Conservation (phyloP, 2,329 filamentous ascomycete genomes). For the Laburnicola sp. region DNA sequence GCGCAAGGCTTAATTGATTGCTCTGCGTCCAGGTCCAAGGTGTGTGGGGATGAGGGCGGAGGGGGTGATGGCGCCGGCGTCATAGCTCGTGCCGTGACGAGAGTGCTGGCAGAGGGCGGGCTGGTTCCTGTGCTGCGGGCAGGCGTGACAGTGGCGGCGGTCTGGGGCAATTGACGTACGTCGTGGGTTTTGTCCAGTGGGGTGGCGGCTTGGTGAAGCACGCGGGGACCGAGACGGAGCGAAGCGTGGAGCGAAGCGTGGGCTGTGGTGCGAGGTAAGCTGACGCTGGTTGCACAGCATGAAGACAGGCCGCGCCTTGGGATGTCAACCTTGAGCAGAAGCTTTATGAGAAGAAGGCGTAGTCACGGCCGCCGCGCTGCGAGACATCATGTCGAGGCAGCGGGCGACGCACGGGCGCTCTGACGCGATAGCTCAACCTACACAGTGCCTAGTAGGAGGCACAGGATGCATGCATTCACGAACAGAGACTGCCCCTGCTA, state of each 20-base stretch:
- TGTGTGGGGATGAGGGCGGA: not conserved
- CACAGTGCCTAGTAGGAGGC: no score
- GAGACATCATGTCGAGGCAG: constrained; percentile 5
- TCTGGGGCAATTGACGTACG: constrained; percentile 22
- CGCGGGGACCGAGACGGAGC: constrained; percentile 1
- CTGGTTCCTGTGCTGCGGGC: constrained; percentile 15
- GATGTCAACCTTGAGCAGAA: not conserved
- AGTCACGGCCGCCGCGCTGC: not conserved
- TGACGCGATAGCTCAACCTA: no score
- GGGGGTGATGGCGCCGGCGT: no score
- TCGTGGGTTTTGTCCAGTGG: constrained; percentile 16
- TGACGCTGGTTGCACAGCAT: no score
- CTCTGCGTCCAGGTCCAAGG: not conserved
- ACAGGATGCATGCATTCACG: no score
- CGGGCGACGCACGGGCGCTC: constrained; percentile 19
- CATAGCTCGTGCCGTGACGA: no score
- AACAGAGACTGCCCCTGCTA: not conserved
- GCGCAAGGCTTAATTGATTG: constrained; percentile 4
- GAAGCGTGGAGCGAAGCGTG: constrained; percentile 7
- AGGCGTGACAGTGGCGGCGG: constrained; percentile 10
- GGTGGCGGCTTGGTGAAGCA: not conserved
- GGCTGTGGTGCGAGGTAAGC: constrained; percentile 14
- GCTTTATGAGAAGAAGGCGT: not conserved
- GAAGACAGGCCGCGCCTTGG: not conserved
- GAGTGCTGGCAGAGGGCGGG: no score